Conservation (phyloP, 176 grass and related monocot genomes). For the Secale cereale region DNA sequence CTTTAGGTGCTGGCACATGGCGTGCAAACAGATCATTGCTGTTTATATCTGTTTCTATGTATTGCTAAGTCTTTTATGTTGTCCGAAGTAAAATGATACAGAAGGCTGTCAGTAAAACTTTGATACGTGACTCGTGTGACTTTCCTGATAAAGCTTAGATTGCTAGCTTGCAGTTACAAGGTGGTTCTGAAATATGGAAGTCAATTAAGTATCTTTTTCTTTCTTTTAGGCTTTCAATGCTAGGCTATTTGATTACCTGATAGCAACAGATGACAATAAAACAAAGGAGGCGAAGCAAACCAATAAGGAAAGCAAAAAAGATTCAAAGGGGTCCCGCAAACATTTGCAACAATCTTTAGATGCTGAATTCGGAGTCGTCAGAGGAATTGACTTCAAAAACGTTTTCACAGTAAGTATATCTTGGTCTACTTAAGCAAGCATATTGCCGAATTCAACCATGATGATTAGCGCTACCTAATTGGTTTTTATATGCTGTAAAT, state of each 20-base stretch:
- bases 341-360: slow-evolving; percentile 65
- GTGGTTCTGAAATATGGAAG: not conserved
- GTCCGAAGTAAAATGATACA: not conserved
- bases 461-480: not conserved
- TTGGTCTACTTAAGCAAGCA: slow-evolving; percentile 22
- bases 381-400: slow-evolving; percentile 98
- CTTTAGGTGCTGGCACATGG: not conserved
- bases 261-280: slow-evolving; percentile 83
- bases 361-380: slow-evolving; percentile 86
- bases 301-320: slow-evolving; percentile 47
- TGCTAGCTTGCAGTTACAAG: slow-evolving; percentile 17
- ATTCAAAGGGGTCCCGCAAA: slow-evolving; percentile 55
- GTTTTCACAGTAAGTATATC: slow-evolving; percentile 76
- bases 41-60: not conserved
- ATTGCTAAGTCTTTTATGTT: not conserved
- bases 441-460: not conserved
- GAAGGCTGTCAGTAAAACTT: slow-evolving; percentile 16
- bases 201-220: slow-evolving; percentile 10
- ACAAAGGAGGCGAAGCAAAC: slow-evolving; percentile 54
- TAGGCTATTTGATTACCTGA: slow-evolving; percentile 92
- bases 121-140: not conserved
- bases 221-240: slow-evolving; percentile 89
- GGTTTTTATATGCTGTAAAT: not conserved
- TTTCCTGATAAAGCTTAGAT: slow-evolving; percentile 3
- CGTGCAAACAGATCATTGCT: not conserved